These are phyloP conservation scores for Leccinellum albellum DNA, from an alignment of 768 basidiomycete species.

Conservation along the genomic window DNA sequence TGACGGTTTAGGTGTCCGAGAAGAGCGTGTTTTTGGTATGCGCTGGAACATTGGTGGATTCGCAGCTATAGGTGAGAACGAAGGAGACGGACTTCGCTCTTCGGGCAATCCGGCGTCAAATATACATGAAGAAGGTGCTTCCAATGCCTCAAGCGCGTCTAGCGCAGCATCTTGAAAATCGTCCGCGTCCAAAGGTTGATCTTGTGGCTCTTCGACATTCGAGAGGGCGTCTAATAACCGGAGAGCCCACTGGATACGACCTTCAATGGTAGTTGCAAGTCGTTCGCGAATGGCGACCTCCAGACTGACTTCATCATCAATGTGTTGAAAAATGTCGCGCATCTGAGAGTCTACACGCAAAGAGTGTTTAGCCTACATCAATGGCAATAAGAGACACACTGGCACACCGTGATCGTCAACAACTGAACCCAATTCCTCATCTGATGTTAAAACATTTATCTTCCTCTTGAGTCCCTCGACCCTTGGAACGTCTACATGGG, in stretches of 20 bases:
- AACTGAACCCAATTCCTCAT: slow-evolving; percentile 10
- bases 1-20: slow-evolving; percentile 26
- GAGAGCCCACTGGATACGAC: slow-evolving; percentile 45
- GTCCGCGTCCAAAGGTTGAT: slow-evolving; percentile 22
- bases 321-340: slow-evolving; percentile 11
- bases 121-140: slow-evolving; percentile 37
- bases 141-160: slow-evolving; percentile 40
- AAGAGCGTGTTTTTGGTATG: slow-evolving; percentile 25
- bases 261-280: slow-evolving; percentile 39
- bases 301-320: slow-evolving; percentile 39
- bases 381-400: not conserved
- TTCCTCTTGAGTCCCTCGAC: slow-evolving; percentile 11
- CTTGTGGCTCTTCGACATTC: slow-evolving; percentile 12
- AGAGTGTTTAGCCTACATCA: not conserved
- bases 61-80: slow-evolving; percentile 15
- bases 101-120: slow-evolving; percentile 26
- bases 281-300: slow-evolving; percentile 42
- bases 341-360: slow-evolving; percentile 13
- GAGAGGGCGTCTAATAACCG: slow-evolving; percentile 36
- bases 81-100: slow-evolving; percentile 22
- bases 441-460: slow-evolving; percentile 2
- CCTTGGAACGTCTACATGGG: slow-evolving; percentile 13
- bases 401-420: slow-evolving; percentile 18
- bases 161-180: slow-evolving; percentile 40
- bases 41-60: slow-evolving; percentile 15